These are phyloP conservation scores for Exophiala calicioides DNA, from an alignment of 2,329 filamentous ascomycete genomes.

Conservation along the genomic window DNA sequence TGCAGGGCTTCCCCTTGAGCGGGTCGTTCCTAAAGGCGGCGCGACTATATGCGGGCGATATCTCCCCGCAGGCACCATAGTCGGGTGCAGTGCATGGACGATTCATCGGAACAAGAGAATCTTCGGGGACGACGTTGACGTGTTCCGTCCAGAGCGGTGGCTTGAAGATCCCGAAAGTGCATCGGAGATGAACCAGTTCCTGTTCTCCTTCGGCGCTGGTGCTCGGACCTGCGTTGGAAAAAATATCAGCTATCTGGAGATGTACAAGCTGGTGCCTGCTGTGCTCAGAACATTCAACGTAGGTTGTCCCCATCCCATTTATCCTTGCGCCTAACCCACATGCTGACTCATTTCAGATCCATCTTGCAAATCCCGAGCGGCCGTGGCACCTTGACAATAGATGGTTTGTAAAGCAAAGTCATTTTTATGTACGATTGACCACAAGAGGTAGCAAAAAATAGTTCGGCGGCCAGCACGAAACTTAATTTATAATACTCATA, in stretches of 20 bases:
- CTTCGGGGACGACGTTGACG: conserved; percentile 42
- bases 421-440: too few species aligned
- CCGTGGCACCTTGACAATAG: too few species aligned
- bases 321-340: too few species aligned
- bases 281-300: too few species aligned
- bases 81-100: conserved; percentile 66
- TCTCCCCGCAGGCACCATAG: conserved; percentile 68
- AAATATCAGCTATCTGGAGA: conserved; percentile 30
- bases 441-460: too few species aligned
- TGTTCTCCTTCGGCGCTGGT: conserved; percentile 50
- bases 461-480: too few species aligned
- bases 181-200: conserved; percentile 50
- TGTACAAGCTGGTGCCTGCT: conserved; percentile 33
- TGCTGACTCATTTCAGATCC: too few species aligned
- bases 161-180: conserved; percentile 51
- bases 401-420: too few species aligned
- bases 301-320: too few species aligned
- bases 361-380: too few species aligned
- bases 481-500: too few species aligned
- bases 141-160: conserved; percentile 64
- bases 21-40: conserved; percentile 65
- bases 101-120: conserved; percentile 43
- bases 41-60: conserved; percentile 65
- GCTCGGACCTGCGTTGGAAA: conserved; percentile 43
- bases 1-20: conserved; percentile 69